Conservation (phyloP, 257 asterid genomes). For the Solanum pimpinellifolium region DNA sequence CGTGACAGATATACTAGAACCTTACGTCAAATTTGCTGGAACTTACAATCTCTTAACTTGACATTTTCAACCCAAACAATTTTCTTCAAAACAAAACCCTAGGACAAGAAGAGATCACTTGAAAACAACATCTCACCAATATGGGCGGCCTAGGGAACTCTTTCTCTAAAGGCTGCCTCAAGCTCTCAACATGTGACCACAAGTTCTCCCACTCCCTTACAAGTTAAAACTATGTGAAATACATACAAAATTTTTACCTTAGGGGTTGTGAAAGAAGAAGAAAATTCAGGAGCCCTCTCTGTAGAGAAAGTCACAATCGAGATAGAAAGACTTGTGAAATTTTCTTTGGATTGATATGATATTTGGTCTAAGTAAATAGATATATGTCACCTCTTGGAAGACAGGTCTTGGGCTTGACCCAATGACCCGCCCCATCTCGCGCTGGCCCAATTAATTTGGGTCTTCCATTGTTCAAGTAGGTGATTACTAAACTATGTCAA, state of each 20-base stretch:
- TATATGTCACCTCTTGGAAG: neutral
- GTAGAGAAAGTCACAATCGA: neutral
- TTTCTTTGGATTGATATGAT: neutral
- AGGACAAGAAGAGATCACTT: neutral
- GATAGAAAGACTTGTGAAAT: neutral
- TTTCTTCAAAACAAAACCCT: neutral
- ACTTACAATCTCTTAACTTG: neutral
- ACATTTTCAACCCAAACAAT: neutral
- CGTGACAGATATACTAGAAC: neutral
- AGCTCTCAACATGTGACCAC: neutral
- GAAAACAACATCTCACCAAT: neutral
- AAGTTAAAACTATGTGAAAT: neutral
- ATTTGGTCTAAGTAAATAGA: neutral
- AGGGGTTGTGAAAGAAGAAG: neutral
- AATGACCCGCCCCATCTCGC: neutral
- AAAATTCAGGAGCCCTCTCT: neutral
- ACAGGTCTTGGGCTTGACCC: neutral
- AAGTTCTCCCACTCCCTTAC: neutral
- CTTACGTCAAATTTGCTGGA: neutral
- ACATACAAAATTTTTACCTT: neutral
- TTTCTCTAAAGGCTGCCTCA: neutral
- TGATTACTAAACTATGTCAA: neutral
- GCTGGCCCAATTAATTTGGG: neutral
- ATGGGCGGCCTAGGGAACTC: neutral
- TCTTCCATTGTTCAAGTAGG: neutral